Percentiles rank a stretch among this genome's conserved stretches.
These are phyloP conservation scores for Cercospora sp. DNA, from an alignment of 2,329 filamentous ascomycete genomes.

Conservation along the genomic window DNA sequence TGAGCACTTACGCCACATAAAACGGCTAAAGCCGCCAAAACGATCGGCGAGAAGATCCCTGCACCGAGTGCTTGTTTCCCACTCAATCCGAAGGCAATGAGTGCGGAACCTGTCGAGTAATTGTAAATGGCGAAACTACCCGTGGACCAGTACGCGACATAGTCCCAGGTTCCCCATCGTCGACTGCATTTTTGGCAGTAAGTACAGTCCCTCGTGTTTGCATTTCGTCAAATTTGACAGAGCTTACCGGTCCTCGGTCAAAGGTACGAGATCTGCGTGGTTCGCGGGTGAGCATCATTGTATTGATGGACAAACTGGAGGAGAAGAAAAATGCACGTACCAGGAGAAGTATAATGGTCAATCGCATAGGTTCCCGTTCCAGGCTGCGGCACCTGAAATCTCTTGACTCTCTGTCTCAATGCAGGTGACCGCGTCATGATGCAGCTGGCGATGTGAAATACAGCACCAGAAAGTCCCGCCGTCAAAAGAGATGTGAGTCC, in stretches of 20 bases:
- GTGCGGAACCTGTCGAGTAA: slow-evolving; percentile 23
- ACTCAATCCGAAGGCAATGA: slow-evolving; percentile 23
- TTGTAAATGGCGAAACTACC: slow-evolving; percentile 26
- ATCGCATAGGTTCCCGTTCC: slow-evolving; percentile 17
- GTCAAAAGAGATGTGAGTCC: not conserved
- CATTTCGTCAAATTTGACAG: no score
- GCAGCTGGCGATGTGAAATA: not conserved
- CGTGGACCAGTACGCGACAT: slow-evolving; percentile 18
- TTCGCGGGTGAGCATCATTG: no score
- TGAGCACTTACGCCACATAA: slow-evolving; percentile 16
- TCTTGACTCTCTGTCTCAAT: slow-evolving; percentile 7
- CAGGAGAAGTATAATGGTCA: slow-evolving; percentile 21
- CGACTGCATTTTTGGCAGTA: not conserved
- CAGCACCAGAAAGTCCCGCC: not conserved
- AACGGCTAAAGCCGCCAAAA: slow-evolving; percentile 20
- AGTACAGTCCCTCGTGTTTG: not conserved
- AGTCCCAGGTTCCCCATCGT: slow-evolving; percentile 13
- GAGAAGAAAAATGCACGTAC: no score
- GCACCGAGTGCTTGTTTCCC: slow-evolving; percentile 23
- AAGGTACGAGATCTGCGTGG: slow-evolving; percentile 9
- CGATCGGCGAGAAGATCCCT: slow-evolving; percentile 24
- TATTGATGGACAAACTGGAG: no score
- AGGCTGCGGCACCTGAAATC: slow-evolving; percentile 18
- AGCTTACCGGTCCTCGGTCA: slow-evolving; percentile 4
- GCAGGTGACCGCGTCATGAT: not conserved